These are phyloP conservation scores for Protomyces lactucae-debilis DNA, from an alignment of 1,139 yeast species.

Conservation along the genomic window DNA sequence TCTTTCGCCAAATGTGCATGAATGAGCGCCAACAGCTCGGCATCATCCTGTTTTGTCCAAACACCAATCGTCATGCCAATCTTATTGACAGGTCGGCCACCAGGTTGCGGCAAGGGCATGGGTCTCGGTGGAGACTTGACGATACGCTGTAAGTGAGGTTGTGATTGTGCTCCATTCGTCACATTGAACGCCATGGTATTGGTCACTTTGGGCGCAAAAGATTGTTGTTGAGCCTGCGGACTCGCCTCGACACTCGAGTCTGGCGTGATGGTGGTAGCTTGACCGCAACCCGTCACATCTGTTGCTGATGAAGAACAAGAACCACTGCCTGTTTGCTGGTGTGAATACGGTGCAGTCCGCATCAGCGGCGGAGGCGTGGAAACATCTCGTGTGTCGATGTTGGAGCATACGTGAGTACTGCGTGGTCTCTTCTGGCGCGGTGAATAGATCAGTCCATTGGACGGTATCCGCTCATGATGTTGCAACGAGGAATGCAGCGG, in stretches of 20 bases:
- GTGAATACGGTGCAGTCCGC: background rate
- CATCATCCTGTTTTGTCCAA: background rate
- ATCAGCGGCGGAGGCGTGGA: background rate
- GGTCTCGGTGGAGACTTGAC: background rate
- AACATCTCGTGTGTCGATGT: too few species aligned
- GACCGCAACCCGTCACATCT: background rate
- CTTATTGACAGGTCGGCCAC: background rate
- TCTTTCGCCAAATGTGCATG: background rate
- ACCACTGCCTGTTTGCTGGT: background rate
- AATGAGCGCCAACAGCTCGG: background rate
- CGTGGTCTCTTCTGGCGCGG: background rate
- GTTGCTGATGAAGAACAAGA: background rate
- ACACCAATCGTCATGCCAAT: background rate
- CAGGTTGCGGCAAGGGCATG: background rate
- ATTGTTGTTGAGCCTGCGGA: background rate
- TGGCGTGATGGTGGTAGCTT: background rate
- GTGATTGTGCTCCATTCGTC: too few species aligned
- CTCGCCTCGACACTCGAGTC: background rate
- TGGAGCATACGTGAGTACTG: too few species aligned
- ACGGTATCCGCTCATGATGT: too few species aligned
- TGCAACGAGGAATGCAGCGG: too few species aligned
- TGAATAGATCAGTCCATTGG: background rate
- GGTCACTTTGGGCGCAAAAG: too few species aligned
- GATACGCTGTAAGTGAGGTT: background rate
- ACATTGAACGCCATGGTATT: too few species aligned